These are phyloP conservation scores for Suillus brevipes DNA, from an alignment of 768 basidiomycete species.

Conservation along the genomic window DNA sequence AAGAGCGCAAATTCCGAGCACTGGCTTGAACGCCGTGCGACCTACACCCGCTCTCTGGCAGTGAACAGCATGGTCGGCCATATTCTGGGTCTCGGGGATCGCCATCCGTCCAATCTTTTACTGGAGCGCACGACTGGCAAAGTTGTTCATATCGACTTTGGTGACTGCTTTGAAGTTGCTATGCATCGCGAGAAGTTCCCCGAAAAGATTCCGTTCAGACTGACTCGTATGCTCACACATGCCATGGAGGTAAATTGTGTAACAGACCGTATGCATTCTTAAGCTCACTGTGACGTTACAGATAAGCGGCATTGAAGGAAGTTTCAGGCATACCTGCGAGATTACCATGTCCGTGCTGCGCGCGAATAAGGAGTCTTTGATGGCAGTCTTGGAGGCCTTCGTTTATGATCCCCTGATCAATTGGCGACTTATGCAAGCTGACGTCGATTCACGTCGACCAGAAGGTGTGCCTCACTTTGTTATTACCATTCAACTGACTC, in stretches of 20 bases:
- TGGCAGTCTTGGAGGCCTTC: conserved; percentile 98
- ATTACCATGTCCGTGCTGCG: conserved; percentile 97
- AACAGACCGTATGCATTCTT: conserved; percentile 3
- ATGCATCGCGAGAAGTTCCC: conserved; percentile 99
- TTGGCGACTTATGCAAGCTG: conserved; percentile 90
- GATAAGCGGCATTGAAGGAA: conserved; percentile 98
- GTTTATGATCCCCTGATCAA: conserved; percentile 98
- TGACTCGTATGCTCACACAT: conserved; percentile 97
- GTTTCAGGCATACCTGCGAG: conserved; percentile 93
- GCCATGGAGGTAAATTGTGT: conserved; percentile 84
- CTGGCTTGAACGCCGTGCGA: conserved; percentile 95
- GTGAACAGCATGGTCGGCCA: conserved; percentile 99
- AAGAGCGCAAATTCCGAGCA: conserved; percentile 95
- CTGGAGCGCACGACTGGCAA: conserved; percentile 90
- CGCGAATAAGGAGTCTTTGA: conserved; percentile 97
- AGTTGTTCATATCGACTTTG: conserved; percentile 96
- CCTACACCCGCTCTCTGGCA: conserved; percentile 92
- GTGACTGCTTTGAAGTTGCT: conserved; percentile 97
- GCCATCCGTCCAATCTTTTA: conserved; percentile 94
- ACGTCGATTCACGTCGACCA: conserved; percentile 67
- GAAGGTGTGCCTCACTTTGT: conserved; percentile 51
- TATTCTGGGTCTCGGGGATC: conserved; percentile 95
- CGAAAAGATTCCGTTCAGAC: conserved; percentile 96
- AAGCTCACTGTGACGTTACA: conserved; percentile 31
- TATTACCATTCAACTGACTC: conserved; percentile 9